phyloP scores from a whole-genome alignment of 768 basidiomycete genomes.

The Xanthoconium purpureum region DNA sequence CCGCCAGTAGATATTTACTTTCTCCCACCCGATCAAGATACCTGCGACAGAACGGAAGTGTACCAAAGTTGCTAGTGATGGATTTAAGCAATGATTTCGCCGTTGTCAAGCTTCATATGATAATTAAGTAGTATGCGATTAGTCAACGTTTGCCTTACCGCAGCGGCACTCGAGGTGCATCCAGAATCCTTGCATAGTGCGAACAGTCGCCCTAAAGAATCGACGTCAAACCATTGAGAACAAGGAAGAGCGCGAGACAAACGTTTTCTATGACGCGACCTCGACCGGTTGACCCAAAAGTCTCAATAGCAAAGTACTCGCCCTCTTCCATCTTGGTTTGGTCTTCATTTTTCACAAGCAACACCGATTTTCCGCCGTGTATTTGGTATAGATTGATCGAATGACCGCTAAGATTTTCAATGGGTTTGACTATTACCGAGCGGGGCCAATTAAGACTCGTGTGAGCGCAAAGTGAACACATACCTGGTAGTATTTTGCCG shows the following conservation, averaged over 20 bases:
- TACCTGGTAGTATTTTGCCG: slow-evolving; percentile 80
- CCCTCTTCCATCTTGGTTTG: slow-evolving; percentile 99
- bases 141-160: slow-evolving; percentile 46
- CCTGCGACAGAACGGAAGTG: slow-evolving; percentile 90
- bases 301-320: slow-evolving; percentile 98
- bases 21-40: slow-evolving; percentile 93
- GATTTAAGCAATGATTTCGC: slow-evolving; percentile 83
- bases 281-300: slow-evolving; percentile 95
- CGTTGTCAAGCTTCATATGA: slow-evolving; percentile 62
- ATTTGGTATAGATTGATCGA: slow-evolving; percentile 88
- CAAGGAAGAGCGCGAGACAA: slow-evolving; percentile 16
- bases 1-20: slow-evolving; percentile 88
- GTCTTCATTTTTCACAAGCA: slow-evolving; percentile 86
- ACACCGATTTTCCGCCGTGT: slow-evolving; percentile 90
- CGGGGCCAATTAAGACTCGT: neutral
- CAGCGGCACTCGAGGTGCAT: slow-evolving; percentile 71
- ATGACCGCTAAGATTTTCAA: slow-evolving; percentile 92
- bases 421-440: slow-evolving; percentile 72
- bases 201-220: slow-evolving; percentile 78
- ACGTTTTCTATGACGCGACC: slow-evolving; percentile 85
- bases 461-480: neutral
- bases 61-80: slow-evolving; percentile 92
- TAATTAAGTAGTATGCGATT: neutral
- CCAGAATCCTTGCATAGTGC: slow-evolving; percentile 77
- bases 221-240: neutral